Conservation (phyloP, 1,284 basidiomycete genomes). For the Uromyces viciae-fabae region DNA sequence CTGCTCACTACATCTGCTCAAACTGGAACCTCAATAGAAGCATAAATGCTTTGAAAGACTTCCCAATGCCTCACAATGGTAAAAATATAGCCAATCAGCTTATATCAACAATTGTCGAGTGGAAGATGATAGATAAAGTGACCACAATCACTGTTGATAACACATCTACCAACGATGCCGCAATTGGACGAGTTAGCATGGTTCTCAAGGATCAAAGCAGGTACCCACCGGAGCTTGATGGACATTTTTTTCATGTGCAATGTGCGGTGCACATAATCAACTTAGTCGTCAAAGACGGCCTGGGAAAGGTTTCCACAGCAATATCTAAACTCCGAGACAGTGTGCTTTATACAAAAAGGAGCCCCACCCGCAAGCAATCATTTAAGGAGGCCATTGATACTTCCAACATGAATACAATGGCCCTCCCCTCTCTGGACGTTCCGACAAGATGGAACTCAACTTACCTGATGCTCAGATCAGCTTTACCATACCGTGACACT, state of each 20-base stretch:
- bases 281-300: not conserved
- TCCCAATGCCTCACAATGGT: not conserved
- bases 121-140: not conserved
- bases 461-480: too few species aligned
- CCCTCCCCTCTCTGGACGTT: too few species aligned
- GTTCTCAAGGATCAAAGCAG: slow-evolving; percentile 1
- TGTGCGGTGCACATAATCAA: not conserved
- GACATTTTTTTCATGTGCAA: slow-evolving; percentile 2
- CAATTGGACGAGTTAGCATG: not conserved
- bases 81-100: not conserved
- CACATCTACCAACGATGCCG: slow-evolving; percentile 3
- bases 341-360: not conserved
- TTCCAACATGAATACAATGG: too few species aligned
- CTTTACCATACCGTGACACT: too few species aligned
- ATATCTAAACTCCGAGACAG: not conserved
- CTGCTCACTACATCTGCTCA: not conserved
- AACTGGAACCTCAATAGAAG: not conserved
- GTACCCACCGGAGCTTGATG: not conserved
- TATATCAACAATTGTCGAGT: not conserved
- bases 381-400: not conserved
- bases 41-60: not conserved
- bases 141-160: not conserved
- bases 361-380: not conserved
- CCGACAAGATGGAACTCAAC: too few species aligned
- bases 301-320: not conserved